Conservation (phyloP, 1,284 basidiomycete species). For the Sanguinoderma infundibulare region DNA sequence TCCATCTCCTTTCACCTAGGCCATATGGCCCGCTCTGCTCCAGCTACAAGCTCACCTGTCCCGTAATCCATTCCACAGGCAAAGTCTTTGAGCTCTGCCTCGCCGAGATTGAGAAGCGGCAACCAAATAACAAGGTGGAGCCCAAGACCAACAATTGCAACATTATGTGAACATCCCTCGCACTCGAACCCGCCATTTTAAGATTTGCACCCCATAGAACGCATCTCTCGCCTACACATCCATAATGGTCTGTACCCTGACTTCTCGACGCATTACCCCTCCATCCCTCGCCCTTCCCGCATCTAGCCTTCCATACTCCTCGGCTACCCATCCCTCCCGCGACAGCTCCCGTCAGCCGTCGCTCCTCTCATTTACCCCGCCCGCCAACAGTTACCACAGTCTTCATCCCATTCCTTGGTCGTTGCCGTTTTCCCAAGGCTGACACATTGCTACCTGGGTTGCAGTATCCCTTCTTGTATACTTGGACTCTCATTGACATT, state of each 20-base stretch:
- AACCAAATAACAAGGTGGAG: slow-evolving; percentile 60
- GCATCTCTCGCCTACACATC: slow-evolving; percentile 27
- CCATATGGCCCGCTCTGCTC: background rate
- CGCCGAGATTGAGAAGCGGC: slow-evolving; percentile 82
- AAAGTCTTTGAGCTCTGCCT: slow-evolving; percentile 91
- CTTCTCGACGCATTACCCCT: slow-evolving; percentile 7
- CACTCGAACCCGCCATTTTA: slow-evolving; percentile 7
- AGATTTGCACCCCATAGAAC: slow-evolving; percentile 23
- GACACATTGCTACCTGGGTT: slow-evolving; percentile 26
- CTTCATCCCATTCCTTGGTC: background rate
- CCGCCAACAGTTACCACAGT: background rate
- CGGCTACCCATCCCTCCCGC: slow-evolving; percentile 5
- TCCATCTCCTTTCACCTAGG: slow-evolving; percentile 1
- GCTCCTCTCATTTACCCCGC: background rate
- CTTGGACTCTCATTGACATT: slow-evolving; percentile 26
- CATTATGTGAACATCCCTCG: slow-evolving; percentile 61
- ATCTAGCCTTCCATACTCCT: slow-evolving; percentile 12
- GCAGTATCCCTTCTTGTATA: slow-evolving; percentile 26
- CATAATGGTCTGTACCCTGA: slow-evolving; percentile 26
- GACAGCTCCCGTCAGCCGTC: slow-evolving; percentile 1
- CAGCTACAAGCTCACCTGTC: slow-evolving; percentile 13
- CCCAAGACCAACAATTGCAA: slow-evolving; percentile 64
- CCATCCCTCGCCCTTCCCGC: slow-evolving; percentile 2
- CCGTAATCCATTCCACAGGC: slow-evolving; percentile 46
- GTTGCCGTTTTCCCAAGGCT: slow-evolving; percentile 7